These are phyloP conservation scores for Onygenales sp. DNA, from an alignment of 2,329 filamentous ascomycete species.

Conservation along the genomic window DNA sequence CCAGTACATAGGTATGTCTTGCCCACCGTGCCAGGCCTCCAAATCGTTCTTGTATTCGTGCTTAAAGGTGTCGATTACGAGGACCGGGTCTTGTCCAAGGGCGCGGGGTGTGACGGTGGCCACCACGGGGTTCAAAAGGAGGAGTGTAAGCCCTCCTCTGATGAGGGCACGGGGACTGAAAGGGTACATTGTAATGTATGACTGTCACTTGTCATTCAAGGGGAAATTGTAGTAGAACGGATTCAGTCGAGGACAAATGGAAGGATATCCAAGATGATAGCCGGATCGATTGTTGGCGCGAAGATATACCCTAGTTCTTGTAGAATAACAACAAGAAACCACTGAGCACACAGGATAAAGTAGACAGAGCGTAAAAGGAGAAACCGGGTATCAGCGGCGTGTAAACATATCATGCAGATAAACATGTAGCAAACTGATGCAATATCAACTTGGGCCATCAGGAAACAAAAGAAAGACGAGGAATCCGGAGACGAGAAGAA, in stretches of 20 bases:
- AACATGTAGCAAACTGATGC: too few relatives aligned
- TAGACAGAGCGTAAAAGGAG: background rate
- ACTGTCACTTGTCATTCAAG: background rate
- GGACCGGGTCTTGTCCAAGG: slow-evolving; percentile 1
- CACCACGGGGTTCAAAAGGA: background rate
- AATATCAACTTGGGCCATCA: too few relatives aligned
- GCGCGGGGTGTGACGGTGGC: background rate
- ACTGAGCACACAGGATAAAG: too few relatives aligned
- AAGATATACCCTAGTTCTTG: too few relatives aligned
- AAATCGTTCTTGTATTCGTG: slow-evolving; percentile 47
- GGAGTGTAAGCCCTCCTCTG: background rate
- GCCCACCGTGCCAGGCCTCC: slow-evolving; percentile 59
- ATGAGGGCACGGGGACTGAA: background rate
- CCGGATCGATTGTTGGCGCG: too few relatives aligned
- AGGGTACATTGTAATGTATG: background rate
- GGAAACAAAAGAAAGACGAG: too few relatives aligned
- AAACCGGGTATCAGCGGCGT: background rate
- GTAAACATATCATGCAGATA: too few relatives aligned
- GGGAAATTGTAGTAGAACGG: background rate
- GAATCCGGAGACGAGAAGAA: too few relatives aligned
- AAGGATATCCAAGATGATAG: background rate
- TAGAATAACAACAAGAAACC: background rate
- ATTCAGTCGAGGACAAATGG: background rate
- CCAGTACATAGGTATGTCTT: slow-evolving; percentile 46
- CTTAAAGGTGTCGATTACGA: slow-evolving; percentile 53